phyloP scores from a whole-genome alignment of 2,329 filamentous ascomycete genomes.

The Ceratocystis alfenasii region DNA sequence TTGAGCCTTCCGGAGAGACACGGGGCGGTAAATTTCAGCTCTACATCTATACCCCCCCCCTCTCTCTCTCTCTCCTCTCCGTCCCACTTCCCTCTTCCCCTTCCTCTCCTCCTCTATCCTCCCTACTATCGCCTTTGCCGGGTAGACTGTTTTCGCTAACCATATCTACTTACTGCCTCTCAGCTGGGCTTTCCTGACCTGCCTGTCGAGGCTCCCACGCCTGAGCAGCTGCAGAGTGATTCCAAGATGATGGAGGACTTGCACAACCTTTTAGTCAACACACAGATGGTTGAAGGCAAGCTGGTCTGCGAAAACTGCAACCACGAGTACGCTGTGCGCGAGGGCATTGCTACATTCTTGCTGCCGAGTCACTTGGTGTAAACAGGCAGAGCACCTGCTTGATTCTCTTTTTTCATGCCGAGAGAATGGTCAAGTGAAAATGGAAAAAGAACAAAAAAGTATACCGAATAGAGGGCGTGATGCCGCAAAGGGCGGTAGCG shows the following conservation, averaged over 20 bases:
- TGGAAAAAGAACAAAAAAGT: not conserved
- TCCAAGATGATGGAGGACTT: slow-evolving; percentile 64
- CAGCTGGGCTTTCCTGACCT: slow-evolving; percentile 71
- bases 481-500: not conserved
- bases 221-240: slow-evolving; percentile 50
- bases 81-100: slow-evolving; percentile 7
- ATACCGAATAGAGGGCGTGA: no score
- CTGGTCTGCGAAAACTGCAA: slow-evolving; percentile 83
- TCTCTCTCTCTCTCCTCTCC: no score
- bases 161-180: not conserved
- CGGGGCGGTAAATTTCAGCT: no score
- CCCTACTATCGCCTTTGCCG: not conserved
- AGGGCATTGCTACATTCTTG: slow-evolving; percentile 94
- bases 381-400: slow-evolving; percentile 19
- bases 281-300: slow-evolving; percentile 76
- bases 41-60: no score
- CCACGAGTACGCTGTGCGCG: slow-evolving; percentile 87
- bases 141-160: not conserved
- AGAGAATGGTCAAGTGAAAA: no score
- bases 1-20: no score
- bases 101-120: not conserved
- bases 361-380: slow-evolving; percentile 80
- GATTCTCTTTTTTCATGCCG: not conserved
- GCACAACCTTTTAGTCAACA: slow-evolving; percentile 75
- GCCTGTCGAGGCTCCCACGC: slow-evolving; percentile 50